phyloP scores from a whole-genome alignment of 345 rosid genomes.

The Boechera retrofracta region DNA sequence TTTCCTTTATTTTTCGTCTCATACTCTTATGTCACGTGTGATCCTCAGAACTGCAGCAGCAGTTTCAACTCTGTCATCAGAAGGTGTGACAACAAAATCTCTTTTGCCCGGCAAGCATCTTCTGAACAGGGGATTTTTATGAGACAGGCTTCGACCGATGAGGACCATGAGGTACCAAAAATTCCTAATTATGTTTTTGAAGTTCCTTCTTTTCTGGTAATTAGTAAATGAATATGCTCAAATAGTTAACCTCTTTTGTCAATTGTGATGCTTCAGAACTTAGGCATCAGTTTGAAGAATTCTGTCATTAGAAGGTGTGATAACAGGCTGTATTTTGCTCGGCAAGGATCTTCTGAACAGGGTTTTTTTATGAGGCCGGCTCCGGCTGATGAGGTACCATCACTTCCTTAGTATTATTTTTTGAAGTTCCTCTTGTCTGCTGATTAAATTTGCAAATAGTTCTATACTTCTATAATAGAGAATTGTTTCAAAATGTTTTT shows the following conservation, averaged over 20 bases:
- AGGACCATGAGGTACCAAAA: slow-evolving; percentile 50
- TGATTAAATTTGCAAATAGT: background rate
- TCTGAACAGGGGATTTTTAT: slow-evolving; percentile 68
- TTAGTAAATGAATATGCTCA: background rate
- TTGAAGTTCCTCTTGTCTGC: background rate
- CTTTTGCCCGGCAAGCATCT: slow-evolving; percentile 73
- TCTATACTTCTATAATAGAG: background rate
- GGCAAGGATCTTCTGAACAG: slow-evolving; percentile 69
- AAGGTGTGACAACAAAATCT: slow-evolving; percentile 62
- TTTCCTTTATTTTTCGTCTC: background rate
- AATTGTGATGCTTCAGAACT: slow-evolving; percentile 28
- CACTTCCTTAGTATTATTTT: background rate
- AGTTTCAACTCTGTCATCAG: slow-evolving; percentile 58
- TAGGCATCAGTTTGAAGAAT: slow-evolving; percentile 60
- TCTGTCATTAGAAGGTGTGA: slow-evolving; percentile 58
- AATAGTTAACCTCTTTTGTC: background rate
- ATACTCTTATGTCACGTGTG: background rate
- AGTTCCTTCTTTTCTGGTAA: background rate
- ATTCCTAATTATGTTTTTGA: background rate
- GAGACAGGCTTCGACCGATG: slow-evolving; percentile 60
- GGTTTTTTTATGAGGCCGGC: slow-evolving; percentile 76
- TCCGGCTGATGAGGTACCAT: slow-evolving; percentile 54
- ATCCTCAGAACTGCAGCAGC: slow-evolving; percentile 74
- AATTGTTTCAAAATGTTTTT: slow-evolving; percentile 18
- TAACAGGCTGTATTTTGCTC: slow-evolving; percentile 60